A percentile compares a stretch with the other conserved stretches of the same genome.
Evolutionary conservation across 2,329 filamentous ascomycete genomes (phyloP).

Genomic region (Thelonectria discophora): DNA sequence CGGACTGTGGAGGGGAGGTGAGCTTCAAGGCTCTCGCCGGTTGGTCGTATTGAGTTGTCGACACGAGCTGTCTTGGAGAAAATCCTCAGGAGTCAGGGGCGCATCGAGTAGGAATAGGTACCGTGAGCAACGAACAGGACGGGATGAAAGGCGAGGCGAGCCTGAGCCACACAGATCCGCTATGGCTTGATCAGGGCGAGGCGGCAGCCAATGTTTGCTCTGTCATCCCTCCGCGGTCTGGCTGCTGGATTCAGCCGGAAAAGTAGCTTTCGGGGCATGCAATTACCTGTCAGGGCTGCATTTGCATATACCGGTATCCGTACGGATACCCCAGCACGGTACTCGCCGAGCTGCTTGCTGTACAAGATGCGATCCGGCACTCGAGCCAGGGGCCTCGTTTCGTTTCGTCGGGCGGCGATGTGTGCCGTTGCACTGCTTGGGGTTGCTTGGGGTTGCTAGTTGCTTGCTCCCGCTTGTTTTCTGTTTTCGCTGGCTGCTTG

Average conservation of each 20-base stretch:
- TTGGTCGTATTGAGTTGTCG: too few species aligned
- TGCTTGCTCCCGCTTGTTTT: too few species aligned
- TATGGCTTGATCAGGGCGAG: constrained; percentile 7
- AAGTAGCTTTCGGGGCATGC: constrained; percentile 12
- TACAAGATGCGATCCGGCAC: constrained; percentile 40
- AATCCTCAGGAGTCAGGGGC: constrained; percentile 5
- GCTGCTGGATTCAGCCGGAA: constrained; percentile 1
- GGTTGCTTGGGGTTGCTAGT: too few species aligned
- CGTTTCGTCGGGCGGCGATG: constrained; percentile 26
- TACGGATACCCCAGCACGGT: constrained; percentile 36
- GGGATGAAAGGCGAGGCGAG: constrained; percentile 4
- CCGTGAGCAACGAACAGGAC: background rate
- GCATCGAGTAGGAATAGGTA: constrained; percentile 8
- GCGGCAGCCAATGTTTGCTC: constrained; percentile 8
- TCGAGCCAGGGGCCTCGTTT: constrained; percentile 32
- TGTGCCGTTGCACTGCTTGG: constrained; percentile 35
- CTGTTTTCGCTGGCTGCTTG: too few species aligned
- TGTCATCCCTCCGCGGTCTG: constrained; percentile 5
- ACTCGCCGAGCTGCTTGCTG: constrained; percentile 35
- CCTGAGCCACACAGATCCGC: constrained; percentile 11
- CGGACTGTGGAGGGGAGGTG: constrained; percentile 5
- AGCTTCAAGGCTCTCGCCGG: background rate
- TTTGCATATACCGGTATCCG: constrained; percentile 32
- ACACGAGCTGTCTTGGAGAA: background rate
- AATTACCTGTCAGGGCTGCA: constrained; percentile 25